Base-by-base conservation (phyloP, 2,329 filamentous ascomycete genomes). In the Talaromyces sp. region DNA sequence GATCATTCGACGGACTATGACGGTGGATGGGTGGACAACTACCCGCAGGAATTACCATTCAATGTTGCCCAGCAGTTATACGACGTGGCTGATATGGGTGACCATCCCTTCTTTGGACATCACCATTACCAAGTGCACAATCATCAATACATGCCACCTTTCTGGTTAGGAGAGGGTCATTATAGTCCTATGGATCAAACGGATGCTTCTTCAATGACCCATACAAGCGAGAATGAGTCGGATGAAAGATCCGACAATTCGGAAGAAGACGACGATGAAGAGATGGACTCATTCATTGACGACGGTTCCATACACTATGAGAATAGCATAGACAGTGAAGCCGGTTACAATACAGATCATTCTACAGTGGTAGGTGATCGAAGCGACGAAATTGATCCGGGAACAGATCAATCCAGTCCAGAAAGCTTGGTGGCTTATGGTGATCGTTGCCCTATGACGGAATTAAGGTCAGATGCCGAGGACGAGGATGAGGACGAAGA, bases 201-300 rank as follows among this genome's bases (percentile, higher is more conserved):
- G 33, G 48, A 52, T 9, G 48, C 19, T 11, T 50, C 54, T 10
- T 56, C 54, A 19, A 50, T 56, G 36, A 56, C 43, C 19, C 43
- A 56, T 39, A 50, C 54, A 21, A 56, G 54, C 15, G 45, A 37
- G 7, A 33, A 37, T 19, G 43, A 17, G 1, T 56, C 43, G 5
- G 54, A 56, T 28, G 54, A 40, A 21, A 41, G 48, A 15, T 46
- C 46, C 11, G 58, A 60, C n/a, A 46, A 61, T 28, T 58, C 57
- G 15, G 62, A 57, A 25, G 58, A 61, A 25, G 62, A 60, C 21
- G 60, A 62, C n/a, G 64, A 64, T 25, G 62, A 55, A 7, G 69
- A 73, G 28, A 66, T 65, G 64, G 69, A 69, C 54, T 70, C 69
- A 7, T 73, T 73, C 46, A 73, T 73, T 55, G 69, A 71, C 43